Base-by-base conservation (phyloP, 2,329 filamentous ascomycete species). In the Aquanectria penicillioides region DNA sequence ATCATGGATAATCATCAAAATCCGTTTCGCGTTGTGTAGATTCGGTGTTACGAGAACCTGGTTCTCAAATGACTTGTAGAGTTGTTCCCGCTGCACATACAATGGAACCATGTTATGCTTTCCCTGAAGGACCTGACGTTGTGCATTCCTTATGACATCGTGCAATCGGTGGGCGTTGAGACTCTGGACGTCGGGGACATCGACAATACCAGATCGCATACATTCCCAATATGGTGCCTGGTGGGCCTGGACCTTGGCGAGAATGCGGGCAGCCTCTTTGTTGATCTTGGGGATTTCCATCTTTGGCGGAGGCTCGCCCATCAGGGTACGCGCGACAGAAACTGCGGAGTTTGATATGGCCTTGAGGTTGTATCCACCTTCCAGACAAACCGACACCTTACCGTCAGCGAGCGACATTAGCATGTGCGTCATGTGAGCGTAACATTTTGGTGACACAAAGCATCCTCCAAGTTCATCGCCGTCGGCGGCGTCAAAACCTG, bases 371-470 rank as follows among this genome's bases (percentile, higher is more conserved):
- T 99, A 99, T 8, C 95, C 95, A 18, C 95, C 95, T 78, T 99
- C 95, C 3, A 99, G 83, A 72, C 94, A 97, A 8, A 97, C 94
- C 3, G 92, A 91, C 12, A 99, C 84, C 72, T 94, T 97, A 23
- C 95, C 95, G 38, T 89, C 84, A 1, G 95, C 94, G 17, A 99
- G 82, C 2, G 92, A 93, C 94, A 97, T 98, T 43, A 99, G 86
- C 94, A 98, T 97, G 73, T 97, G 93, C 13, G 95, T 98, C 95
- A 99, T 98, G 72, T 99, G 94, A 12, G 94, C 92, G 73, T 98
- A 99, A 72, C 95, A 97, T 5, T 88, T 79, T 0, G 95, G 95
- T 1, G 93, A 90, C 5, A 99, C 95, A 71, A 93, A 94, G 74
- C 95, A 99, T 26, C 91, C 93, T 47, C 95, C 95, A 2, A 99